These are phyloP conservation scores for Xylaria sp. DNA, from an alignment of 2,329 filamentous ascomycete genomes.

Conservation along the genomic window DNA sequence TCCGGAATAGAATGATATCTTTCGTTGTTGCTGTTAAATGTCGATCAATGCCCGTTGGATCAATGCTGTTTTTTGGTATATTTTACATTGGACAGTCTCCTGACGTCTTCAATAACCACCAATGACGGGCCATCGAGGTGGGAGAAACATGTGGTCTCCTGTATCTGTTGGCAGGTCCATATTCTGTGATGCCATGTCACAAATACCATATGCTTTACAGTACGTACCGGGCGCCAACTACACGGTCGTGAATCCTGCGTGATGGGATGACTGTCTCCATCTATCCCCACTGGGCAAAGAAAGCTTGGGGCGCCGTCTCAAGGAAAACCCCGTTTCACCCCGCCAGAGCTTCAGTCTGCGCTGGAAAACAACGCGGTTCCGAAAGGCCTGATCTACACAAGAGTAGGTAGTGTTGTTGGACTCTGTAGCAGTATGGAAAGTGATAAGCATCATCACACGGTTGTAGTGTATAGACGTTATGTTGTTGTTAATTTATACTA, in stretches of 20 bases:
- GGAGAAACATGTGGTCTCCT: slow-evolving; percentile 16
- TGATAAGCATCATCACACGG: slow-evolving; percentile 3
- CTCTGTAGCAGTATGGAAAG: not conserved
- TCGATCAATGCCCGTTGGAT: slow-evolving; percentile 11
- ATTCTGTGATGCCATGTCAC: slow-evolving; percentile 5
- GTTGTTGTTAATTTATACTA: too few species aligned
- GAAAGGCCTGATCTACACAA: slow-evolving; percentile 16
- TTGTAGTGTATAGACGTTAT: too few species aligned
- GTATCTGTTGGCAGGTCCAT: slow-evolving; percentile 7
- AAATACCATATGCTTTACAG: not conserved
- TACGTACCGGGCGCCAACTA: not conserved
- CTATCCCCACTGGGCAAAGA: slow-evolving; percentile 8
- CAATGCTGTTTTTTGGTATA: not conserved
- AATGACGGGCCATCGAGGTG: slow-evolving; percentile 10
- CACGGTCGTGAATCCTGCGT: slow-evolving; percentile 3
- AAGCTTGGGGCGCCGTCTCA: slow-evolving; percentile 11
- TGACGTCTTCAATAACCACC: not conserved
- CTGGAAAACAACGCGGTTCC: not conserved
- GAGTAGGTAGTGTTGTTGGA: not conserved
- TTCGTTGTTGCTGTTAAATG: not conserved
- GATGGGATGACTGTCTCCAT: slow-evolving; percentile 6
- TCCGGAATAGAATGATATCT: not conserved
- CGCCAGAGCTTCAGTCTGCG: not conserved
- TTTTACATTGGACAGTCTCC: not conserved
- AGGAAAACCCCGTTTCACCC: slow-evolving; percentile 11